A percentile compares a stretch with the other conserved stretches of the same genome.
Evolutionary conservation across 768 basidiomycete species (phyloP).

Genomic region (Serendipita sp.): DNA sequence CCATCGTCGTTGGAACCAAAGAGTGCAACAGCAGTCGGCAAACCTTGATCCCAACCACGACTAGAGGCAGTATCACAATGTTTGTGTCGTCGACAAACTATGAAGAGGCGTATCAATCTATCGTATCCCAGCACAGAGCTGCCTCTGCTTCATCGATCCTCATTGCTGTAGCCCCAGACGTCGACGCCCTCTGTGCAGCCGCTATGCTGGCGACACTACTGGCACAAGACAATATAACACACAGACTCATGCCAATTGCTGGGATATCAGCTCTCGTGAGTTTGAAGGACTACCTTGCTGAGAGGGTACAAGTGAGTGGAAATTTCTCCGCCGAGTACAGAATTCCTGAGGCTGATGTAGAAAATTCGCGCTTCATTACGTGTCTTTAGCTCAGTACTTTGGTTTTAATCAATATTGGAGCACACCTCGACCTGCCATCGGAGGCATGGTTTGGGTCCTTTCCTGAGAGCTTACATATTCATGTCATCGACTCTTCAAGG

Average conservation of each 20-base stretch:
- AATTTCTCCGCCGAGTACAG: background rate
- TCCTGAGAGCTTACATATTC: constrained; percentile 45
- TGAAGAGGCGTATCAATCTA: constrained; percentile 52
- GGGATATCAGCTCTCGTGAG: constrained; percentile 53
- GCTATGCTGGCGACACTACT: constrained; percentile 80
- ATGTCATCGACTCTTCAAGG: constrained; percentile 88
- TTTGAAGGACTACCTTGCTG: constrained; percentile 28
- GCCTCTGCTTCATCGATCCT: constrained; percentile 72
- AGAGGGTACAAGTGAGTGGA: constrained; percentile 44
- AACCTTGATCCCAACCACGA: background rate
- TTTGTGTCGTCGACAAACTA: constrained; percentile 24
- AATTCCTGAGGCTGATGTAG: background rate
- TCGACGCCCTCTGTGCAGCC: constrained; percentile 84
- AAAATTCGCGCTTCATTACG: background rate
- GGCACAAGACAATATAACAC: constrained; percentile 85
- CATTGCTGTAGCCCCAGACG: constrained; percentile 76
- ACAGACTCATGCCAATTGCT: constrained; percentile 78
- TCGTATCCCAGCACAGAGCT: constrained; percentile 53
- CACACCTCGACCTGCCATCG: constrained; percentile 66
- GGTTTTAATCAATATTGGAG: constrained; percentile 84
- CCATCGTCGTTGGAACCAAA: background rate
- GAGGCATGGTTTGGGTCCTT: constrained; percentile 66
- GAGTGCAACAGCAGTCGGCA: background rate
- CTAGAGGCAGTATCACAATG: constrained; percentile 8
- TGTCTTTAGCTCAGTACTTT: constrained; percentile 64